Conservation (phyloP, 164 flowering plant genomes). For the Vitis amurensis region DNA sequence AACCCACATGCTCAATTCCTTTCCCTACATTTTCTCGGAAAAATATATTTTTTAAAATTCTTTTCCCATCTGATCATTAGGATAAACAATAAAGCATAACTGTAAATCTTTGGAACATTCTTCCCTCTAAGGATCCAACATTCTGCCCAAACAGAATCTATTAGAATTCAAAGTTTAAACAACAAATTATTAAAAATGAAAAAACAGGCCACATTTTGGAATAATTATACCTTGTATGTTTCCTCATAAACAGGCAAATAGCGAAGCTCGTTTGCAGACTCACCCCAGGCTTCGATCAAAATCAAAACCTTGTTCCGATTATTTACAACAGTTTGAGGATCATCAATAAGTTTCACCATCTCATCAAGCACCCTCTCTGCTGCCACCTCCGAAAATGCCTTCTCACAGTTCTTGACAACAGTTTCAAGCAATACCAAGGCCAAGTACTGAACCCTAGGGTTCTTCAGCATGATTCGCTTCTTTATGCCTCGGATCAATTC, state of each 20-base stretch:
- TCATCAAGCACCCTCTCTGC: slow-evolving; percentile 95
- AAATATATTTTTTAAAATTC: no score
- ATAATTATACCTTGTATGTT: slow-evolving; percentile 77
- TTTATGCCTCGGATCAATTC: slow-evolving; percentile 83
- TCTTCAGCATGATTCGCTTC: slow-evolving; percentile 73
- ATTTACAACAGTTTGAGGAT: slow-evolving; percentile 87
- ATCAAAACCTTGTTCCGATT: slow-evolving; percentile 84
- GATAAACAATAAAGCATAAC: no score
- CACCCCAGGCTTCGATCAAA: slow-evolving; percentile 95
- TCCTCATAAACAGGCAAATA: slow-evolving; percentile 95
- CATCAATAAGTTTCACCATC: slow-evolving; percentile 95
- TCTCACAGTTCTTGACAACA: slow-evolving; percentile 76
- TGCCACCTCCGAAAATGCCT: slow-evolving; percentile 92
- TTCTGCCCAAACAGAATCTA: no score
- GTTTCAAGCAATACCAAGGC: slow-evolving; percentile 82
- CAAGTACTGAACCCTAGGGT: slow-evolving; percentile 72
- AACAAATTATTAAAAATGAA: not conserved
- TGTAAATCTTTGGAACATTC: no score
- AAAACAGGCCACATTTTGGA: no score
- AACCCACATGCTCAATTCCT: no score
- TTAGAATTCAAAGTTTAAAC: not conserved
- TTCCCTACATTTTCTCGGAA: no score
- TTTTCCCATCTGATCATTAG: no score
- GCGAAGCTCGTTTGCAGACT: slow-evolving; percentile 75
- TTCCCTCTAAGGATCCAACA: no score